A percentile compares a stretch with the other conserved stretches of the same genome.
Evolutionary conservation across 306 rosid species (phyloP).

Genomic region (Ceratonia siliqua): DNA sequence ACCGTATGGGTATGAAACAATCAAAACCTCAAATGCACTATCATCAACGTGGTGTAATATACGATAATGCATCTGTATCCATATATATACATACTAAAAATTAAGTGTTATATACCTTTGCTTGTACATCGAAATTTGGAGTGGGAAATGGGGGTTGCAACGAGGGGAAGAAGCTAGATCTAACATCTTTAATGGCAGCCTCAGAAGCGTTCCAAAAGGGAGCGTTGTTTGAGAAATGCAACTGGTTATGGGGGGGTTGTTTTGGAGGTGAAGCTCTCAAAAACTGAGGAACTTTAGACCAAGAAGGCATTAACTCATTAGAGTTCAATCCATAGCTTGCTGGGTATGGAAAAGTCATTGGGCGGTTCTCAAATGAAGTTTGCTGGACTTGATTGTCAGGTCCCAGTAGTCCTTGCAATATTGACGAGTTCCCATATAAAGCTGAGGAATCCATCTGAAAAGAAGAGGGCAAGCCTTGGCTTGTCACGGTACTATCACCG

Average conservation of each 20-base stretch:
- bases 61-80: not conserved
- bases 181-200: constrained; percentile 61
- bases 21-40: not conserved
- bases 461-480: constrained; percentile 50
- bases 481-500: constrained; percentile 60
- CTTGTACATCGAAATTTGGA: constrained; percentile 54
- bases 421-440: constrained; percentile 61
- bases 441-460: constrained; percentile 57
- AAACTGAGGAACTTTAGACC: constrained; percentile 75
- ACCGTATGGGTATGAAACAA: not conserved
- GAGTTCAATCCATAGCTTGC: constrained; percentile 59
- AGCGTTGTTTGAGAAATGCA: constrained; percentile 82
- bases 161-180: constrained; percentile 62
- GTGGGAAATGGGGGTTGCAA: constrained; percentile 66
- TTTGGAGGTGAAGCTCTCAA: constrained; percentile 79
- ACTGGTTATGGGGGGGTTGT: constrained; percentile 51
- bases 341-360: constrained; percentile 44
- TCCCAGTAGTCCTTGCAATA: constrained; percentile 75
- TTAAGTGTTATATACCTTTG: constrained; percentile 60
- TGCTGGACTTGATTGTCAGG: constrained; percentile 51
- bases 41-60: not conserved
- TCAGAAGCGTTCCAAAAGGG: constrained; percentile 92
- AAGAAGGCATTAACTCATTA: constrained; percentile 50
- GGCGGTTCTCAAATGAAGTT: constrained; percentile 40
- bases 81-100: not conserved